Evolutionary conservation across 176 grass and related monocot genomes (phyloP), one percentile per base, ranked within the genome.

Genomic region (Microstegium vimineum): DNA sequence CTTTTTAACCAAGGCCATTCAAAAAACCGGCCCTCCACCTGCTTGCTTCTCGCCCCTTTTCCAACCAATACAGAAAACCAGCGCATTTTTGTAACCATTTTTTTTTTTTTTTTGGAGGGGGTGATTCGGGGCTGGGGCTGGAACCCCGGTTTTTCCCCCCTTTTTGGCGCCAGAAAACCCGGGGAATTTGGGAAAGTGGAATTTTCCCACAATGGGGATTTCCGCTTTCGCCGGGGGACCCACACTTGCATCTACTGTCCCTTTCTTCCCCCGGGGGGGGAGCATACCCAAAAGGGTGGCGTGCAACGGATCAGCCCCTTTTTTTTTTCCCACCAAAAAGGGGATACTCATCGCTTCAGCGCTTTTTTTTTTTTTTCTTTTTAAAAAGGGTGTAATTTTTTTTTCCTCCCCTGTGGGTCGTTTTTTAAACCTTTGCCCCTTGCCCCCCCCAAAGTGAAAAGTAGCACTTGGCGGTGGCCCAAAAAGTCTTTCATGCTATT

Each of bases 251-350:
- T 47, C 69, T 62, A 69, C 82, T 63, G 56, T 34, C 59, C 70
- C 85, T 46, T 51, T 94, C 73, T 85, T 73, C 36, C 92, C 73
- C 34, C 94, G 92, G 12, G 86, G 63, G 11, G 95, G 92, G 59
- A 94, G 73, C 95, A 98, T 91, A 77, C 94, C 90, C 7, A 98
- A 79, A 42, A 98, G 84, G 82, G 94, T 98, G 9, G 95, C 92
- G 3, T 93, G 92, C n/a, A 93, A 69, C 2, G 95, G 95, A 88
- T 98, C 92, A 15, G 88, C 87, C 88, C 90, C 90, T 42, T 82
- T 94, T 90, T 66, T 86, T 91, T 70, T 98, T 98, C 37, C 90
- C 84, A 8, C 75, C 67, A 3, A n/a, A n/a, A n/a, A n/a, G n/a
- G n/a, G 14, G 43, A 1, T 70, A 42, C 64, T 80, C 0, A 37